Conservation (phyloP, 1,284 basidiomycete species). For the Ganoderma sp. region DNA sequence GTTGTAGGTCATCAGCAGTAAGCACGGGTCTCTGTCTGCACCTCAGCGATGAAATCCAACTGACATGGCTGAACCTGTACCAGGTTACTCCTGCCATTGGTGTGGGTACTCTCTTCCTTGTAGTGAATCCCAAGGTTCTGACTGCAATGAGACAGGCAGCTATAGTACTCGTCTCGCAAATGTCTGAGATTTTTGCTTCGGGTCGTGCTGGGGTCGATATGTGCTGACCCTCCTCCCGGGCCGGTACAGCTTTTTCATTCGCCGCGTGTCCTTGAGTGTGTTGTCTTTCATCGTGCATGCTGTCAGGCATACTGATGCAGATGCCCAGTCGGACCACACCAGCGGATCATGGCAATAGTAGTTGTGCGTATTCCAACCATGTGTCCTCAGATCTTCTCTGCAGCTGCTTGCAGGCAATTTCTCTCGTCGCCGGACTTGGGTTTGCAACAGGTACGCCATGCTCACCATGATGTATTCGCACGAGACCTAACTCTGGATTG, state of each 20-base stretch:
- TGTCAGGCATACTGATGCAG: neutral
- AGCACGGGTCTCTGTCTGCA: neutral
- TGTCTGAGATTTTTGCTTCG: constrained; percentile 2
- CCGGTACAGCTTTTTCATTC: constrained; percentile 10
- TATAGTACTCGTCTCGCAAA: constrained; percentile 10
- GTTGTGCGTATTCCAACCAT: constrained; percentile 1
- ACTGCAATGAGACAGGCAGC: neutral
- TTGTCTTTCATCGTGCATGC: neutral
- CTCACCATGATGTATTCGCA: neutral
- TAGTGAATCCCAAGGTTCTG: neutral
- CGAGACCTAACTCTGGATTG: neutral
- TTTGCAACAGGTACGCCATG: neutral
- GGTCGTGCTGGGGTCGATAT: too few species aligned
- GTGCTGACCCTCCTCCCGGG: neutral
- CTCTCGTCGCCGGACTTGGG: neutral
- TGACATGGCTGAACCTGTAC: neutral
- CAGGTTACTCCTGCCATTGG: neutral
- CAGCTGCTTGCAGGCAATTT: neutral
- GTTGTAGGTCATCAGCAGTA: constrained; percentile 9
- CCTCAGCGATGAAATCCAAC: neutral
- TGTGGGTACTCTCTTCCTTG: neutral
- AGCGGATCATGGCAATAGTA: constrained; percentile 9
- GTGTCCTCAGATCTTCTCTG: neutral
- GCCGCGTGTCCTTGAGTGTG: constrained; percentile 14
- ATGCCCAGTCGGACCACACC: constrained; percentile 7